Evolutionary conservation across 345 rosid genomes (phyloP).

Genomic region (Hypericum perforatum): DNA sequence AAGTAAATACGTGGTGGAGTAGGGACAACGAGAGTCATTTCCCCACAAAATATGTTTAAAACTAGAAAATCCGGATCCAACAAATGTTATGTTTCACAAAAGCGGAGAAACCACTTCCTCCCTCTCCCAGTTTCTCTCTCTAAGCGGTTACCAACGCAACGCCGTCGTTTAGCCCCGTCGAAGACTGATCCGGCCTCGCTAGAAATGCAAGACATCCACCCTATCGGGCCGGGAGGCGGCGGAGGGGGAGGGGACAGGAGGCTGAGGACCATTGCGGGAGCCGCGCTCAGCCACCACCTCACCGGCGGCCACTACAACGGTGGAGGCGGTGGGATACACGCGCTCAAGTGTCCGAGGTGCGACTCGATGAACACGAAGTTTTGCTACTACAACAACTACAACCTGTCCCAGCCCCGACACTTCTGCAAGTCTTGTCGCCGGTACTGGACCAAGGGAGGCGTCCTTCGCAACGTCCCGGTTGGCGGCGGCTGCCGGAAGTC

Average conservation of each 20-base stretch:
- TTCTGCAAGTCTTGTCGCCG: conserved; percentile 95
- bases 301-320: too few species aligned
- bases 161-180: neutral
- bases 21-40: too few species aligned
- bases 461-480: conserved; percentile 91
- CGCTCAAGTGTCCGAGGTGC: conserved; percentile 91
- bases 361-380: conserved; percentile 86
- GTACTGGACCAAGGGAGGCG: conserved; percentile 98
- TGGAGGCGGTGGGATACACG: conserved; percentile 17
- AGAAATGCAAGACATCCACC: conserved; percentile 56
- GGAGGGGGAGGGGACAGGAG: conserved; percentile 62
- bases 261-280: conserved; percentile 48
- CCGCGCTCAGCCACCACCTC: conserved; percentile 13
- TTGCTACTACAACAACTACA: conserved; percentile 97
- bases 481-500: conserved; percentile 81
- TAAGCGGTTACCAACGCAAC: neutral
- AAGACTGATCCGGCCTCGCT: neutral
- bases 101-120: conserved; percentile 6
- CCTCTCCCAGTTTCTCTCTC: neutral
- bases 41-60: too few species aligned
- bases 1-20: too few species aligned
- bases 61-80: too few species aligned
- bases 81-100: too few species aligned
- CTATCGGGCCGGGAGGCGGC: conserved; percentile 36
- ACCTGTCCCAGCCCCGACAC: conserved; percentile 98